Conservation (phyloP, 1,284 basidiomycete species). For the Farysia itapuensis region DNA sequence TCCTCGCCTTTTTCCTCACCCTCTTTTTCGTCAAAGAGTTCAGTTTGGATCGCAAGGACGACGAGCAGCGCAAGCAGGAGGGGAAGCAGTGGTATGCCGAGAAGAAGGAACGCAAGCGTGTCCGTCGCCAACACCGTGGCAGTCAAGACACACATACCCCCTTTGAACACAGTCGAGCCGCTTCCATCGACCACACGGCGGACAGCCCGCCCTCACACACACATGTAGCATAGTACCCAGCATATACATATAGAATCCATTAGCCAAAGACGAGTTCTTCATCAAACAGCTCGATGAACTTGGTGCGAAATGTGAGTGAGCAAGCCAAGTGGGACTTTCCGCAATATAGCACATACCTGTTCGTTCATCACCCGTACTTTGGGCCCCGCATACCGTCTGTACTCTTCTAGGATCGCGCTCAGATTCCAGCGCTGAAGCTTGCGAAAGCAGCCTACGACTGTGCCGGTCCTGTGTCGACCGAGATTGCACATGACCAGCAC, state of each 20-base stretch:
- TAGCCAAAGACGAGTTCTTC: constrained; percentile 66
- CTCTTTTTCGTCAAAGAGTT: constrained; percentile 66
- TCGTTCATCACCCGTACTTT: constrained; percentile 65
- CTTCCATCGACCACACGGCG: no score
- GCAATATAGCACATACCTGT: constrained; percentile 58
- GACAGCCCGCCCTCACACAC: no score
- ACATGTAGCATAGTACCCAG: no score
- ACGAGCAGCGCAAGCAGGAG: constrained; percentile 62
- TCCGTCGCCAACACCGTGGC: neutral
- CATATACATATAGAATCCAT: no score
- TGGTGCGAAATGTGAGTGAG: neutral
- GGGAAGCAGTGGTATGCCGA: constrained; percentile 54
- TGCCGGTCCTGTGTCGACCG: constrained; percentile 64
- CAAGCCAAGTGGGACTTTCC: neutral
- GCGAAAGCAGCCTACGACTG: constrained; percentile 63
- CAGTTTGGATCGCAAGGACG: constrained; percentile 67
- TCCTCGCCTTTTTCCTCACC: constrained; percentile 56
- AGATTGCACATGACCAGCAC: constrained; percentile 65
- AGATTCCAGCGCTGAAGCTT: constrained; percentile 64
- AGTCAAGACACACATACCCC: neutral
- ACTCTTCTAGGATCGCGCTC: constrained; percentile 64
- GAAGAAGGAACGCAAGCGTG: constrained; percentile 10
- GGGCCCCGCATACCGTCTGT: constrained; percentile 64
- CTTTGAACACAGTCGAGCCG: neutral
- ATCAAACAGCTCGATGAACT: constrained; percentile 66